Conservation (phyloP, 192 early-diverging fungal genomes). For the Coemansia sp. region DNA sequence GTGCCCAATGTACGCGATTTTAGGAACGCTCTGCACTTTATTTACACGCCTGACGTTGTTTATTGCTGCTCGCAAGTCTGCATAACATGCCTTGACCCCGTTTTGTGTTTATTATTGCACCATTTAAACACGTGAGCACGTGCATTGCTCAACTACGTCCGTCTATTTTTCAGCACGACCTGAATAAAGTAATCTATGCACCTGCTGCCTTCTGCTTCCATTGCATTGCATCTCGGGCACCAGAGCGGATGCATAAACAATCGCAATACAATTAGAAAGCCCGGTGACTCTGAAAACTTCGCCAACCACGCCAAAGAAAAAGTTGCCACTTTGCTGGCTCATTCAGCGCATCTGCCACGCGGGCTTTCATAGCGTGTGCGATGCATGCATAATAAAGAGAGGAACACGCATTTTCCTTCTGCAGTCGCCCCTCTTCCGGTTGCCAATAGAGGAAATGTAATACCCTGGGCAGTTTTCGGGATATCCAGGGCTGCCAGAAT, state of each 20-base stretch:
- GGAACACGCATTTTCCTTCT: not conserved
- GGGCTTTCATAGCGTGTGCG: not conserved
- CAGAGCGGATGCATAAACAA: not conserved
- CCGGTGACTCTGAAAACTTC: not conserved
- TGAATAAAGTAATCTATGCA: slow-evolving; percentile 1
- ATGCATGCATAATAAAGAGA: not conserved
- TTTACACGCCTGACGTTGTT: not conserved
- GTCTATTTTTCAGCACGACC: not conserved
- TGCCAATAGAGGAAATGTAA: not conserved
- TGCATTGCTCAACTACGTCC: not conserved
- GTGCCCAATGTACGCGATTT: not conserved
- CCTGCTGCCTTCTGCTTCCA: not conserved
- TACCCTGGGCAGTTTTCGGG: not conserved
- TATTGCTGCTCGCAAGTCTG: not conserved
- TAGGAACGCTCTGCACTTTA: no score
- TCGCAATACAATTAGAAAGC: not conserved
- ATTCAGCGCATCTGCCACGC: not conserved
- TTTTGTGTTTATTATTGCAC: slow-evolving; percentile 7
- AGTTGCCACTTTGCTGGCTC: not conserved
- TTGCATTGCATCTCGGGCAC: slow-evolving; percentile 4
- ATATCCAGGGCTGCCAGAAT: no score
- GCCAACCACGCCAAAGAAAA: not conserved
- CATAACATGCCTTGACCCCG: not conserved
- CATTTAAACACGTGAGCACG: slow-evolving; percentile 6
- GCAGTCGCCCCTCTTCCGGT: not conserved